phyloP scores from a whole-genome alignment of 352 stramenopile genomes.

The Phytophthora ramorum region DNA sequence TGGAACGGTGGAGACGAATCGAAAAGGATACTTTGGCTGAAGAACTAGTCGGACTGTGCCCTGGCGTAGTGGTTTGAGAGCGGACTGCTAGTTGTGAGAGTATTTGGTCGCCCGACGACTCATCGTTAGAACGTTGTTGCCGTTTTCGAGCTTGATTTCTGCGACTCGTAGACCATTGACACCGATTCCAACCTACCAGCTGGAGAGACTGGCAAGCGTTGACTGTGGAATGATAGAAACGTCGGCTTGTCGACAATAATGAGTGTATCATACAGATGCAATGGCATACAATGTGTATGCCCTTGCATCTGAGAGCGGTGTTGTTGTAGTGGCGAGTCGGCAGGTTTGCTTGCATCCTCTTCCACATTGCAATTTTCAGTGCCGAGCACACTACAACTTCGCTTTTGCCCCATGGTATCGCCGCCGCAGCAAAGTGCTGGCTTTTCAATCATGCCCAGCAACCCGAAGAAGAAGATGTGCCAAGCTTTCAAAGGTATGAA shows the following conservation, averaged over 20 bases:
- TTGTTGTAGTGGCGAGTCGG: neutral
- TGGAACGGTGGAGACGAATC: neutral
- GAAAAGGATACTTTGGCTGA: slow-evolving; percentile 1
- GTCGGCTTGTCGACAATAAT: neutral
- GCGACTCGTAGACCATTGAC: neutral
- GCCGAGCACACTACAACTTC: neutral
- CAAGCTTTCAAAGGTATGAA: slow-evolving; percentile 51
- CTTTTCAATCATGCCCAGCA: slow-evolving; percentile 66
- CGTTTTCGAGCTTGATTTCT: slow-evolving; percentile 21
- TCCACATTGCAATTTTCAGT: slow-evolving; percentile 23
- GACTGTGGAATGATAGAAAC: slow-evolving; percentile 18
- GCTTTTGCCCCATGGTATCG: slow-evolving; percentile 13
- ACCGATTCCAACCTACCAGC: neutral
- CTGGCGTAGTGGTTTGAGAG: slow-evolving; percentile 1
- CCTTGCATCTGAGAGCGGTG: neutral
- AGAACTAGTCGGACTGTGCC: slow-evolving; percentile 19
- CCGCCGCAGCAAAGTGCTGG: neutral
- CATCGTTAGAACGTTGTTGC: slow-evolving; percentile 17
- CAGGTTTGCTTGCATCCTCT: neutral
- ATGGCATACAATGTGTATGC: neutral
- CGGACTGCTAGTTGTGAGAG: neutral
- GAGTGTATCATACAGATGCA: neutral
- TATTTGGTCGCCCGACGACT: neutral
- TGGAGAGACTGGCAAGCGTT: neutral
- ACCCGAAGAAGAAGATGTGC: slow-evolving; percentile 61